Base-by-base conservation (phyloP, 2,329 filamentous ascomycete genomes). In the Monosporascus sp. region DNA sequence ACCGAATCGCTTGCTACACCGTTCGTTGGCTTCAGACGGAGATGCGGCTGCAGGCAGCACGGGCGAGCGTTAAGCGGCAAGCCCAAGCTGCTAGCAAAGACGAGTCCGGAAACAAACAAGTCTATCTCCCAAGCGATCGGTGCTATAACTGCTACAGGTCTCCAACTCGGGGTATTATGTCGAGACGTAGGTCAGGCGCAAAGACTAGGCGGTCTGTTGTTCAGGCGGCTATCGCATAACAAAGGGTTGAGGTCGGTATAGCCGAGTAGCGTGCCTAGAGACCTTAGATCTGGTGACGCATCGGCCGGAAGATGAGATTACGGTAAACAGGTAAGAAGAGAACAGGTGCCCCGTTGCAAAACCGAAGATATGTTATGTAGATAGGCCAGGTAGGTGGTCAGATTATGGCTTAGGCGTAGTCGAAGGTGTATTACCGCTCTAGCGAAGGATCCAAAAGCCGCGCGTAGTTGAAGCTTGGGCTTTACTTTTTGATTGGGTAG, bases 11-110 rank as follows among this genome's bases (percentile, higher is more conserved):
- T 51, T 51, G 54, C 8, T 31, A n/a, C 15, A 6, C 15, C 25
- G 9, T 31, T 25, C 14, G 22, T 7, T 7, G 43, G 22, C 25
- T 46, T 17, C 43, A 46, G 24, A 35, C 31, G 31, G 43, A 20
- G 38, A 47, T 52, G 54, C 53, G 31, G 51, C 49, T 35, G 24
- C 18, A 55, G 52, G 54, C 52, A 56, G 51, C 55, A 59, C 55
- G 41, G 52, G 49, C 27, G 38, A 51, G 48, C 1, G 11, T 35
- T 35, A 35, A 35, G 52, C 35, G 37, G 53, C 49, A 58, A 58
- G 54, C 38, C 52, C 39, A 52, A 47, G 38, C 31, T 35, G 31
- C 31, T 35, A 35, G 31, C 31, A 35, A 9, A 14, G 31, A 14
- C 31, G 31, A 35, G 27, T 31, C 27, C 27, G 3, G 31, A 35